Conservation (phyloP, 176 grass and related monocot genomes). For the Leersia perrieri region DNA sequence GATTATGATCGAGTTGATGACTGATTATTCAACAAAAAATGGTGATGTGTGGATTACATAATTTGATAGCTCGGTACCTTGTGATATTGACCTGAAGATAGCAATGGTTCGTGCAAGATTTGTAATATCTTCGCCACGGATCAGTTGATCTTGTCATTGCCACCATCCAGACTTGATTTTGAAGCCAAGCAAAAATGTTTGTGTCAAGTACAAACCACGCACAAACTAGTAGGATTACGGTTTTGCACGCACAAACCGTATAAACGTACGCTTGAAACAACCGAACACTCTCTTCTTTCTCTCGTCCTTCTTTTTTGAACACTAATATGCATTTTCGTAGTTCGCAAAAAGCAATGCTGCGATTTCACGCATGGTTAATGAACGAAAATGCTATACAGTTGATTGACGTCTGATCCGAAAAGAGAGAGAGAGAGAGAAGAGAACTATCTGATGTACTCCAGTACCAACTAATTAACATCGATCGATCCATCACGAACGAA, state of each 20-base stretch:
- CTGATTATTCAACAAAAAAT: background rate
- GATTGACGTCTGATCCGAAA: constrained; percentile 25
- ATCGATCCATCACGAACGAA: background rate
- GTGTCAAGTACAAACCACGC: background rate
- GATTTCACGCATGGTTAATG: background rate
- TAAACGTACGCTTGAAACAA: background rate
- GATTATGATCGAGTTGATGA: background rate
- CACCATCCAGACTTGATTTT: constrained; percentile 26
- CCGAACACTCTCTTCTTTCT: background rate
- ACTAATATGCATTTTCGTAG: background rate
- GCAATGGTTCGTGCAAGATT: background rate
- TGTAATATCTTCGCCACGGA: background rate
- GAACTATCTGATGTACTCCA: background rate
- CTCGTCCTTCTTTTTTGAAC: background rate
- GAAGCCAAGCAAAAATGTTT: background rate
- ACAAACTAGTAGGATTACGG: background rate
- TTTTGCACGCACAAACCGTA: background rate
- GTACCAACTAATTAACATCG: background rate
- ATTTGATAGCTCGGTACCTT: constrained; percentile 3
- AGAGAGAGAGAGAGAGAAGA: background rate
- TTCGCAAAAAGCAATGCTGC: background rate
- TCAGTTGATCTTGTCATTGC: constrained; percentile 17
- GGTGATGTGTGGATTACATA: constrained; percentile 24
- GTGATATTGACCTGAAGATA: constrained; percentile 16
- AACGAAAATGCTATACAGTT: constrained; percentile 1